Evolutionary conservation across 306 rosid species (phyloP).

Genomic region (Fagus sylvatica): DNA sequence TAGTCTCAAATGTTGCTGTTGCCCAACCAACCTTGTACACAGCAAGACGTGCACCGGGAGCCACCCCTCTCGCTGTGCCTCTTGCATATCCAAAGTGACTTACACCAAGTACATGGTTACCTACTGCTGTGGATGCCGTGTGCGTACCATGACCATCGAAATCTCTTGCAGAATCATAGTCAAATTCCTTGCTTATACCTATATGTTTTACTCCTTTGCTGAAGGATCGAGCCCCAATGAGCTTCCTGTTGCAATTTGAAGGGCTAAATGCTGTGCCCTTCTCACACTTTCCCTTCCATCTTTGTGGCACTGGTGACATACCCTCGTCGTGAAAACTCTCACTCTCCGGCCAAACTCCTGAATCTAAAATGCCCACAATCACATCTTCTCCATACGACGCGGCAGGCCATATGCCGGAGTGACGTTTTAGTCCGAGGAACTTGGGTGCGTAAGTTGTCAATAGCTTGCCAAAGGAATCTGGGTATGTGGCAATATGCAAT

Average conservation of each 20-base stretch:
- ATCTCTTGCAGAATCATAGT: no score
- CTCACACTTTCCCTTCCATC: constrained; percentile 1
- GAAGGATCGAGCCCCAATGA: constrained; percentile 21
- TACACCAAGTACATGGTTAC: neutral
- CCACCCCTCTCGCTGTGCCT: constrained; percentile 24
- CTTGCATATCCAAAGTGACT: constrained; percentile 23
- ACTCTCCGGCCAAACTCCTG: no score
- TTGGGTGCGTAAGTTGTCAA: constrained; percentile 15
- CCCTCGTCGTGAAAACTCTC: no score
- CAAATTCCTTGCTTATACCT: no score
- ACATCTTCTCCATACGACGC: no score
- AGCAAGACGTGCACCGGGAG: constrained; percentile 9
- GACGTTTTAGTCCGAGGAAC: constrained; percentile 8
- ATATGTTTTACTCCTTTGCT: no score
- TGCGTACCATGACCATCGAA: constrained; percentile 29
- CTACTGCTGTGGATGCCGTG: constrained; percentile 19
- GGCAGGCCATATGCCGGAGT: neutral
- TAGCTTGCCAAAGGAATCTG: constrained; percentile 1
- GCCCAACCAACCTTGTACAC: constrained; percentile 15
- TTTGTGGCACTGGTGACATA: no score
- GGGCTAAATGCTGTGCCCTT: constrained; percentile 11
- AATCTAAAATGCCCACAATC: no score
- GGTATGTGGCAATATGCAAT: constrained; percentile 2
- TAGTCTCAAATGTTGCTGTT: neutral
- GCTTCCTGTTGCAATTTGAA: constrained; percentile 27